Conservation (phyloP, 441 rosid genomes). For the Viola pubescens region DNA sequence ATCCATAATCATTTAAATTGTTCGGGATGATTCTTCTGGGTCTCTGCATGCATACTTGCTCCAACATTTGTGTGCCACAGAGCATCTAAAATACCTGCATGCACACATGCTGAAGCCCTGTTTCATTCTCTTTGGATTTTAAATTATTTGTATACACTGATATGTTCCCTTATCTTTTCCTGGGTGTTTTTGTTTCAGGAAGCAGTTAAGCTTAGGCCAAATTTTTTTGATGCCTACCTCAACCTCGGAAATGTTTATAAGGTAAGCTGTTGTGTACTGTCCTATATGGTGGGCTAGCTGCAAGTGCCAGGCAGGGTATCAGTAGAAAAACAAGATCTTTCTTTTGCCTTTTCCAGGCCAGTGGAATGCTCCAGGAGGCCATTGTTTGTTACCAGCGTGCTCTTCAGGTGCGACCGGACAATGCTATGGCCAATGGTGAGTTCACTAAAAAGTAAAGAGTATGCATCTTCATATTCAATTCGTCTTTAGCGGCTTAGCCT, state of each 20-base stretch:
- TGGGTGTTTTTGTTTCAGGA: conserved; percentile 43
- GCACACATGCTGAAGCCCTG: background rate
- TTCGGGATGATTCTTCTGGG: background rate
- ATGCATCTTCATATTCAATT: too few species aligned
- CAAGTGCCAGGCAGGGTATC: conserved; percentile 25
- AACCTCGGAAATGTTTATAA: conserved; percentile 96
- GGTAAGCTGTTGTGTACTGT: conserved; percentile 41
- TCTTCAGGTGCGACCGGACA: conserved; percentile 74
- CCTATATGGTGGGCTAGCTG: conserved; percentile 20
- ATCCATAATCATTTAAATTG: background rate
- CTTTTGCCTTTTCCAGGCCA: conserved; percentile 59
- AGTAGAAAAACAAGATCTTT: conserved; percentile 24
- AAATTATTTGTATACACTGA: background rate
- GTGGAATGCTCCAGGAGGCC: conserved; percentile 92
- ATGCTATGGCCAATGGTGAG: conserved; percentile 86
- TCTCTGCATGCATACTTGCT: background rate
- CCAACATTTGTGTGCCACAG: background rate
- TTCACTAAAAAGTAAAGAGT: background rate
- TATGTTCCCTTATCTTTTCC: background rate
- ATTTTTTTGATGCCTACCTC: conserved; percentile 90
- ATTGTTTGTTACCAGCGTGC: conserved; percentile 84
- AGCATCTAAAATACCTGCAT: background rate
- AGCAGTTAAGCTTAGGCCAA: conserved; percentile 87
- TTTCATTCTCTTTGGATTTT: background rate
- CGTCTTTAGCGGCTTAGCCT: too few species aligned